Evolutionary conservation across 768 basidiomycete genomes (phyloP), one percentile per base, ranked within the genome.

Genomic region (Mycena galopus): DNA sequence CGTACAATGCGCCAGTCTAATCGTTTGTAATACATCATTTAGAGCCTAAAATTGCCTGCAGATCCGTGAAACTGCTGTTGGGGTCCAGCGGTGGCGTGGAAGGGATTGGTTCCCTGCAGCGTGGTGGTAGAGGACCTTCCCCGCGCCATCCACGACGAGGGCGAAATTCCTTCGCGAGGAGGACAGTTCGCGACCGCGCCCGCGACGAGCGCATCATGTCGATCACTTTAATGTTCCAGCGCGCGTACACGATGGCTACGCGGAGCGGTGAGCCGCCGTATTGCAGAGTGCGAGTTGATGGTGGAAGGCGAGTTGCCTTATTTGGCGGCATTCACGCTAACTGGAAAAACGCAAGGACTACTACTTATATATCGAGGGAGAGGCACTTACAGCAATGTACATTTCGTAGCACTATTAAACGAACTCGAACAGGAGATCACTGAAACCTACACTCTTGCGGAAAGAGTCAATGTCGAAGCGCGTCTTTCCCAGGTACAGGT

Each of bases 141-240:
- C 71, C 50, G 55, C 44, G 33, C 16, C 30, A 47, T 73, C 57
- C 6, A 73, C 56, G 29, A 73, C 67, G 47, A 73, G 72, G n/a
- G n/a, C n/a, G n/a, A n/a, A n/a, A n/a, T n/a, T n/a, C n/a, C n/a
- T n/a, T n/a, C n/a, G n/a, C n/a, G n/a, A n/a, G n/a, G n/a, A n/a
- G n/a, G n/a, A n/a, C n/a, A n/a, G n/a, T 95, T 96, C 25, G 86
- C 83, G 65, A 95, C 82, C 4, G 93, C 90, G 42, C 98, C 98
- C 1, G 88, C 83, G 68, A 99, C 85, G 60, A 99, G 90, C 14
- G 95, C 90, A n/a, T n/a, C n/a, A n/a, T n/a, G 16, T 94, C 92
- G 78, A 99, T 94, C 79, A 99, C 91, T 23, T 84, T 79, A 75
- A 90, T 91, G 86, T 99, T 99, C 98, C 98, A 99, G 84, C 96